Conservation (phyloP, 257 asterid species). For the Anisodus tanguticus region DNA sequence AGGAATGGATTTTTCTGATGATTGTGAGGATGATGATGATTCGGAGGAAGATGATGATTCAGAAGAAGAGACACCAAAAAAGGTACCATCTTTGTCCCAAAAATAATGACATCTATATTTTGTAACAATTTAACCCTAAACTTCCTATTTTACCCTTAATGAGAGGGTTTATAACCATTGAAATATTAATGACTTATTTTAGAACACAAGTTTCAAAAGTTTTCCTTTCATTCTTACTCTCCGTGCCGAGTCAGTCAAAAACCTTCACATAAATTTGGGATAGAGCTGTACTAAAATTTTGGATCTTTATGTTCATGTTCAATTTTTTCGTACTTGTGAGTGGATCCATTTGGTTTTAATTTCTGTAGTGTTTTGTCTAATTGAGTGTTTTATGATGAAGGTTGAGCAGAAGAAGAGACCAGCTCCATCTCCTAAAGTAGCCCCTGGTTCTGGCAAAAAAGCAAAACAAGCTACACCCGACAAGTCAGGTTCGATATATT, state of each 20-base stretch:
- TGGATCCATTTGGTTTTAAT: not conserved
- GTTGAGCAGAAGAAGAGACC: slow-evolving; percentile 56
- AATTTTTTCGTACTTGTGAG: no score
- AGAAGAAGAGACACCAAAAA: slow-evolving; percentile 50
- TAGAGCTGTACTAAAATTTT: not conserved
- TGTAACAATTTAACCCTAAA: no score
- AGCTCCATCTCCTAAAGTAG: slow-evolving; percentile 40
- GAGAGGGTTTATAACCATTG: no score
- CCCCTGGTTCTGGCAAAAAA: slow-evolving; percentile 52
- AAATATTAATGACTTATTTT: no score
- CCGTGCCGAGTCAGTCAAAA: no score
- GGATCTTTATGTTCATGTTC: no score
- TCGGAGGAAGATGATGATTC: slow-evolving; percentile 30
- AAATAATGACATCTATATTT: no score
- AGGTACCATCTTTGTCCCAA: slow-evolving; percentile 33
- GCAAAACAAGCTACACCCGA: slow-evolving; percentile 52
- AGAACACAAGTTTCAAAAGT: no score
- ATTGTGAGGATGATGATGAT: not conserved
- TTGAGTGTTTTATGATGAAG: not conserved
- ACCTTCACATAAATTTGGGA: no score
- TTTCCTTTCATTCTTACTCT: no score
- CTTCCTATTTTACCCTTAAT: no score
- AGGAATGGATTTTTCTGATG: slow-evolving; percentile 31
- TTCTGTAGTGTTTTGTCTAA: not conserved
- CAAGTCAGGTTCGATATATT: slow-evolving; percentile 47